Base-by-base conservation (phyloP, 2,329 filamentous ascomycete genomes). In the Ceratocystis colombiana region DNA sequence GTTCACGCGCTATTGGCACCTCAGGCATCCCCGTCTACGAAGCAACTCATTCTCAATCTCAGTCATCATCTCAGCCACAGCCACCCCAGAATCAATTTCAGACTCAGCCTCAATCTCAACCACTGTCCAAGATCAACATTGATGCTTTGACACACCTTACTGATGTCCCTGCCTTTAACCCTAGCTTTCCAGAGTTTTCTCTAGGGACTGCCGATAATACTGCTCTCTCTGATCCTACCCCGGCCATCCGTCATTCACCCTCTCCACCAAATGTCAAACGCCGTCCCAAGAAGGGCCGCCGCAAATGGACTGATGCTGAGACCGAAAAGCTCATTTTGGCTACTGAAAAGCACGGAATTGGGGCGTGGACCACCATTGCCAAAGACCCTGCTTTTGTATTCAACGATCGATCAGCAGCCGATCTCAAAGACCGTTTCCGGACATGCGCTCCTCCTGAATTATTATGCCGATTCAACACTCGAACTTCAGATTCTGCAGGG, bases 301-400 rank as follows among this genome's bases (percentile, higher is more conserved):
- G 80, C 64, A 86, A 85, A 70, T 87, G 84, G 84, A 82, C 83
- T 0, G 83, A 87, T 68, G 80, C 84, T 67, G 84, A 87, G 72
- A 87, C 84, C 1, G 84, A 82, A 63, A 79, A 85, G 69, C 76
- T 87, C 7, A 73, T 87, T 15, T 75, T 85, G 2, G 84, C 84
- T 0, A 84, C 86, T 33, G 80, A 80, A 70, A 81, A 82, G 41
- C 80, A 87, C 71, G 85, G 85, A 0, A 81, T 87, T 7, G 85
- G 84, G 46, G 84, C 82, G 70, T 87, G 84, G 84, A 85, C 82
- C 7, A 81, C 78, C 66, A 87, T 87, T 41, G 74, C 87, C 28
- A 82, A 85, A 62, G 85, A 87, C 68, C 73, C 79, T 0, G 79
- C 79, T 53, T 87, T 85, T 71, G 77, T 73, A 10, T 87, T 87